Evolutionary conservation across 306 rosid genomes (phyloP).

Genomic region (Clitoria ternatea): DNA sequence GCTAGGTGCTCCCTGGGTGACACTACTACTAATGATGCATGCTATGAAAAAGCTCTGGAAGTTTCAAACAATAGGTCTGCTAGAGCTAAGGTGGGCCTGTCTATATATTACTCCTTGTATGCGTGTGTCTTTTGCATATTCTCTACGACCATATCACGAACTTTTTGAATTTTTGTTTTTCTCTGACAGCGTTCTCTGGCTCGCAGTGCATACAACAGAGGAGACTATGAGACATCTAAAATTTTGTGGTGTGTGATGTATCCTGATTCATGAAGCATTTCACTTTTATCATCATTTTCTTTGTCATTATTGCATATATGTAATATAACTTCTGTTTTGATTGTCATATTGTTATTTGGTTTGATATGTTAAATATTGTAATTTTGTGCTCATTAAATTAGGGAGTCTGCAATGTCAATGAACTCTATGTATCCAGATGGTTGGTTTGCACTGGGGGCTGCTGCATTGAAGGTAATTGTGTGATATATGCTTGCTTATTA

Average conservation of each 20-base stretch:
- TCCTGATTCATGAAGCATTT: background rate
- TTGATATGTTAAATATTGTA: background rate
- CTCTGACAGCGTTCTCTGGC: constrained; percentile 80
- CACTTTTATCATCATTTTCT: background rate
- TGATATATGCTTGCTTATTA: constrained; percentile 4
- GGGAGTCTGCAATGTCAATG: constrained; percentile 98
- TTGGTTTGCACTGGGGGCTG: constrained; percentile 97
- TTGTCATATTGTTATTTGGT: background rate
- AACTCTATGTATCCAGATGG: constrained; percentile 93
- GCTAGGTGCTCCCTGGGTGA: constrained; percentile 95
- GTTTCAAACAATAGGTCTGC: constrained; percentile 84
- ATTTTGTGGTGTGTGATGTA: constrained; percentile 40
- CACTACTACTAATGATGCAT: constrained; percentile 67
- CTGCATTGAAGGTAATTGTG: constrained; percentile 83
- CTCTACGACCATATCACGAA: constrained; percentile 5
- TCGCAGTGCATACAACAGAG: constrained; percentile 95
- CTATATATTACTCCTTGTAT: background rate
- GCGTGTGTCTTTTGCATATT: constrained; percentile 1
- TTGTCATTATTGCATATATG: background rate
- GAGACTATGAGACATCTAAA: constrained; percentile 74
- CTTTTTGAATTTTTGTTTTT: background rate
- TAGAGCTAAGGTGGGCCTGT: constrained; percentile 72
- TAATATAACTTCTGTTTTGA: background rate
- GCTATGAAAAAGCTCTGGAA: constrained; percentile 86
- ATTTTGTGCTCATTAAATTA: constrained; percentile 29